These are phyloP conservation scores for Globisporangium nagaii DNA, from an alignment of 352 stramenopile species.

Conservation along the genomic window DNA sequence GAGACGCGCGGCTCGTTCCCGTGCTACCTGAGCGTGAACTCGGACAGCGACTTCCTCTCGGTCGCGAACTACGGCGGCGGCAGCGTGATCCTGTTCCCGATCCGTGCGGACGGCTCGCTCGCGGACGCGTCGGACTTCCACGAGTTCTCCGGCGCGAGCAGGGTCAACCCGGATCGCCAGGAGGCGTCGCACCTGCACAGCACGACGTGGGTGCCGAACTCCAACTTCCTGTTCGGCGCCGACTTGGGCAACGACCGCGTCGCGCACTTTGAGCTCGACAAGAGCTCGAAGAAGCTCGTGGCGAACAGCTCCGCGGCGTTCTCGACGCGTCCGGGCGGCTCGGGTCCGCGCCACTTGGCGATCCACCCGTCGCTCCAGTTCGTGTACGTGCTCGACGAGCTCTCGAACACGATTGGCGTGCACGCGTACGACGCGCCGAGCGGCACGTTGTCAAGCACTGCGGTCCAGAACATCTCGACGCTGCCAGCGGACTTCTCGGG, in stretches of 20 bases:
- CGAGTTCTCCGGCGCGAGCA: conserved; percentile 35
- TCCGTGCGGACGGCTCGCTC: conserved; percentile 55
- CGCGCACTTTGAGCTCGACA: conserved; percentile 53
- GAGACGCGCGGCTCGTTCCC: conserved; percentile 53
- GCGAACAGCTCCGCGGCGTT: conserved; percentile 30
- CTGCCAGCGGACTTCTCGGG: conserved; percentile 40
- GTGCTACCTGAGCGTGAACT: conserved; percentile 59
- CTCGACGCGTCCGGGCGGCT: conserved; percentile 34
- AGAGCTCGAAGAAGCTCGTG: conserved; percentile 27
- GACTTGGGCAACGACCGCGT: conserved; percentile 72
- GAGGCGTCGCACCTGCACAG: conserved; percentile 77
- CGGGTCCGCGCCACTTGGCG: conserved; percentile 72
- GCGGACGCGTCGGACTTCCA: conserved; percentile 31
- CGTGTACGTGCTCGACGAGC: conserved; percentile 67
- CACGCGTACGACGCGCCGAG: conserved; percentile 38
- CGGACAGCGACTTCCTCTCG: conserved; percentile 39
- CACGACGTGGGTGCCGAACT: conserved; percentile 45
- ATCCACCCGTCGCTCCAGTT: conserved; percentile 44
- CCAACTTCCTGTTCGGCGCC: conserved; percentile 34
- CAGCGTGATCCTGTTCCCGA: conserved; percentile 49
- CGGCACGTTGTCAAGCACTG: conserved; percentile 33
- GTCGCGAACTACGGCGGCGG: conserved; percentile 76
- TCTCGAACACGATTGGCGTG: conserved; percentile 62
- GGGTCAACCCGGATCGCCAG: conserved; percentile 53
- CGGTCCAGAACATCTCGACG: conserved; percentile 61